These are phyloP conservation scores for Symbiodinium pilosum DNA, from an alignment of 73 alveolate genomes.

Conservation along the genomic window DNA sequence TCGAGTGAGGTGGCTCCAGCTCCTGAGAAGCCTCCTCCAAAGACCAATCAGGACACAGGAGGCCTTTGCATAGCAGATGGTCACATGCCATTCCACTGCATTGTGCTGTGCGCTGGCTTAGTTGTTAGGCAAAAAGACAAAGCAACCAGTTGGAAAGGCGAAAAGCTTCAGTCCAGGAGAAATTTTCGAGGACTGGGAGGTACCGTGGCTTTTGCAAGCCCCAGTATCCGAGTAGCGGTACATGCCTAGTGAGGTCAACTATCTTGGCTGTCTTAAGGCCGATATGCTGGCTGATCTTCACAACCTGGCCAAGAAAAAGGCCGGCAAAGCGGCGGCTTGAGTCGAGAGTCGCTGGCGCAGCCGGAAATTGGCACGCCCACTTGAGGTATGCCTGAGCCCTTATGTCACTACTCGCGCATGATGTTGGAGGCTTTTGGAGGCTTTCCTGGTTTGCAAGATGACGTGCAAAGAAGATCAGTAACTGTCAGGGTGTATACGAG, in stretches of 20 bases:
- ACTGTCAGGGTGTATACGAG: too few relatives aligned
- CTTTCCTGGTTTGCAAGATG: too few relatives aligned
- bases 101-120: too few relatives aligned
- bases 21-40: neutral
- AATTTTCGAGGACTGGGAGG: conserved; percentile 85
- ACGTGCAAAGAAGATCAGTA: too few relatives aligned
- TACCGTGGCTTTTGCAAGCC: neutral
- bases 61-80: too few relatives aligned
- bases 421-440: too few relatives aligned
- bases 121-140: too few relatives aligned
- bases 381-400: neutral
- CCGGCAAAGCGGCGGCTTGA: conserved; percentile 19
- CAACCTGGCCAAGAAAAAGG: conserved; percentile 5
- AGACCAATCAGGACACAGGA: too few relatives aligned
- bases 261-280: neutral
- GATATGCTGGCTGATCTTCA: conserved; percentile 35
- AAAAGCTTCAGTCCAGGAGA: neutral
- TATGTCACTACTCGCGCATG: neutral
- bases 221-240: neutral
- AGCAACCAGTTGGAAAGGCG: neutral
- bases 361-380: neutral
- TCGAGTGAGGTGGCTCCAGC: neutral
- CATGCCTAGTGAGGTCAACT: neutral
- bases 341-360: neutral
- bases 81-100: too few relatives aligned